phyloP scores from a whole-genome alignment of 768 basidiomycete genomes.

The Leccinum subtestaceum region DNA sequence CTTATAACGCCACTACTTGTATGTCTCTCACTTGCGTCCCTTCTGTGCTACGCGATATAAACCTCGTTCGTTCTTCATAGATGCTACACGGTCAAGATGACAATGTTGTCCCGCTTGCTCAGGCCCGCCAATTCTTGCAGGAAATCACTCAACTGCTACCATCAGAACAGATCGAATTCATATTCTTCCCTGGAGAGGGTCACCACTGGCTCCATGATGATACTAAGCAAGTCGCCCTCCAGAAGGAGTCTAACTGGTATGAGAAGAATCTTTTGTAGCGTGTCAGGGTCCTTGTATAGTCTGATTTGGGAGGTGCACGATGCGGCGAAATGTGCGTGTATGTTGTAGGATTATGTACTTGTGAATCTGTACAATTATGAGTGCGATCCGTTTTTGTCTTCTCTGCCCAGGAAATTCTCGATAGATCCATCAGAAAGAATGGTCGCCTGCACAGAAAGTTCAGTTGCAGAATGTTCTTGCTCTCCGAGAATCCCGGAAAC shows the following conservation, averaged over 20 bases:
- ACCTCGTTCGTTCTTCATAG: neutral
- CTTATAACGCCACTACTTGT: conserved; percentile 43
- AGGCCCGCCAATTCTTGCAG: conserved; percentile 35
- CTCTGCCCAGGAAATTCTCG: neutral
- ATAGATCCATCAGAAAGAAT: too few relatives aligned
- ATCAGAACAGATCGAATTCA: conserved; percentile 25
- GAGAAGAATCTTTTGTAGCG: conserved; percentile 13
- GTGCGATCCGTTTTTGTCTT: neutral
- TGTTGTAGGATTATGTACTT: neutral
- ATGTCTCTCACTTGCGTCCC: conserved; percentile 15
- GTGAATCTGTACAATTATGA: neutral
- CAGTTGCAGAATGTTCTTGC: too few relatives aligned
- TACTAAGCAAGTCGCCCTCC: conserved; percentile 32
- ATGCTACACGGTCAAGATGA: conserved; percentile 36
- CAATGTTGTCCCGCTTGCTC: conserved; percentile 60
- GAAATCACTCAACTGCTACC: neutral
- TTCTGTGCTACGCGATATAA: neutral
- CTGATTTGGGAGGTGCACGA: neutral
- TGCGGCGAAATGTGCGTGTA: neutral
- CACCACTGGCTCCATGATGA: conserved; percentile 34
- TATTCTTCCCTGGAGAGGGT: conserved; percentile 42
- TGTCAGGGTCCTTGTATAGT: neutral
- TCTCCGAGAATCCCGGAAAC: too few relatives aligned
- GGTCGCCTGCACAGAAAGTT: too few relatives aligned
- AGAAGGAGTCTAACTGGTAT: conserved; percentile 35